phyloP scores from a whole-genome alignment of 2,329 filamentous ascomycete species.

The Ophidiomyces ophidiicola region DNA sequence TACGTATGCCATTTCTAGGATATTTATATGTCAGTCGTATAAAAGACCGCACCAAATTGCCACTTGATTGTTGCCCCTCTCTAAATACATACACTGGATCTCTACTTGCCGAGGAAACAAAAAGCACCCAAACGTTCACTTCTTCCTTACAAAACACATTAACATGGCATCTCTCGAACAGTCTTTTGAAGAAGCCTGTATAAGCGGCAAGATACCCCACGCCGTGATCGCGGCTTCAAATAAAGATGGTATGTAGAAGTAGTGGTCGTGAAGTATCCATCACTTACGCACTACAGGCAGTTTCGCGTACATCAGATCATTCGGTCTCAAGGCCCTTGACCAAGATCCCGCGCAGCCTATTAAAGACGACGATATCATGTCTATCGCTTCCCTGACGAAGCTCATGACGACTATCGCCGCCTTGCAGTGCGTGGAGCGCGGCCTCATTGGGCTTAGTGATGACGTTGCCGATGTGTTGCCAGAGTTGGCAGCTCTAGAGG shows the following conservation, averaged over 20 bases:
- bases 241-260: constrained; percentile 3
- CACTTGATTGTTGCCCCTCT: too few relatives aligned
- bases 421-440: constrained; percentile 12
- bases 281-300: neutral
- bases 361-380: constrained; percentile 13
- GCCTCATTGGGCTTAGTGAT: constrained; percentile 12
- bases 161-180: constrained; percentile 4
- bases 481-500: constrained; percentile 9
- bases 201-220: constrained; percentile 4
- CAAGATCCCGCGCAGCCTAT: constrained; percentile 1
- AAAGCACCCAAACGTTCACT: too few relatives aligned
- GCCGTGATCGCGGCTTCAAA: constrained; percentile 6
- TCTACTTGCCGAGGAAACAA: too few relatives aligned
- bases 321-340: constrained; percentile 1
- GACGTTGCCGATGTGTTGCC: constrained; percentile 11
- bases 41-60: too few relatives aligned
- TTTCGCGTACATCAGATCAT: constrained; percentile 6
- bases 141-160: too few relatives aligned
- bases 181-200: constrained; percentile 6
- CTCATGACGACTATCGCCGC: constrained; percentile 11
- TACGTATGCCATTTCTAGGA: too few relatives aligned
- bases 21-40: too few relatives aligned
- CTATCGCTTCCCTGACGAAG: constrained; percentile 18
- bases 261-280: neutral
- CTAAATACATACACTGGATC: too few relatives aligned